Evolutionary conservation across 352 stramenopile species (phyloP), one percentile per base, ranked within the genome.

Genomic region (Pythium folliculosum): DNA sequence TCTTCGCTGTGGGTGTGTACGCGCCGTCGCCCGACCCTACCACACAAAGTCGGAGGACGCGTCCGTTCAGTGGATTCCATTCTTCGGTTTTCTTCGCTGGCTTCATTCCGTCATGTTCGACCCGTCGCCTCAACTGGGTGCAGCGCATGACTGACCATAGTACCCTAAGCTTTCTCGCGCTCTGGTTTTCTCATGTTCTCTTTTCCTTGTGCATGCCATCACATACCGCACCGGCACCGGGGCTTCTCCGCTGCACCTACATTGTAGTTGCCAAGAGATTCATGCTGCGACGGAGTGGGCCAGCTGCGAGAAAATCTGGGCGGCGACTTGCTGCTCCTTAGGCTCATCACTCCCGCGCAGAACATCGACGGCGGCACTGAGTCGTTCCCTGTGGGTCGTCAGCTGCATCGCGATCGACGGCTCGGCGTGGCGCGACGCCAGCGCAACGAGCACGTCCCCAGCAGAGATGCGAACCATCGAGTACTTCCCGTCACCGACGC

Each of bases 401-500:
- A 92, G 38, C 25, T 72, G 75, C 50, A 88, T 68, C 22, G 68
- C 72, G 63, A 92, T 55, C 27, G 76, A 51, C 17, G 73, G 55
- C 30, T 81, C 58, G 3, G 68, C 47, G 16, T 69, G 72, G 43
- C 77, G 80, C 47, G 74, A 71, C 19, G 79, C 66, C 23, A 92
- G 63, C 21, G 80, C 72, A 1, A 75, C 67, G 25, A 94, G 68
- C 50, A 79, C 79, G 3, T 59, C 65, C 23, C 78, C 82, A 1
- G 84, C 81, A 8, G 86, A 82, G 25, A 89, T 75, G 49, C 86
- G 84, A 21, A 94, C 73, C 73, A 86, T 86, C 51, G 76, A 81
- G 63, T 90, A 92, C 72, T 92, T 91, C 43, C 62, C 72, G 35
- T 94, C 84, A 10, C 71, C 70, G 25, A 91, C 78, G 21, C 86